A percentile compares a stretch with the other conserved stretches of the same genome.
Evolutionary conservation across 805 yeast species (phyloP).

Genomic region (Yamadazyma sp.): DNA sequence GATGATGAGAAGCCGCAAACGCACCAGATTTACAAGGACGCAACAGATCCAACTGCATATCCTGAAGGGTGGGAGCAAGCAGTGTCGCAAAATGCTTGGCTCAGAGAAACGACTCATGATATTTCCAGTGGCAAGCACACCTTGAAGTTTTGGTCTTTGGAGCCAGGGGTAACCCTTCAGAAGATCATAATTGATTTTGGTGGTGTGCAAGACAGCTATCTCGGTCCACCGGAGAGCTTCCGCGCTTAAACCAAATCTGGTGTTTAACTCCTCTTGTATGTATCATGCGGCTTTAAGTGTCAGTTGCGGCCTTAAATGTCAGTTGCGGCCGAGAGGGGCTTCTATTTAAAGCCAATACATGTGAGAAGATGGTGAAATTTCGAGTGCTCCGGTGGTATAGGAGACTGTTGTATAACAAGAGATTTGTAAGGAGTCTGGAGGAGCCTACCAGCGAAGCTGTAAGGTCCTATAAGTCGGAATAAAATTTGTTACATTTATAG

Average conservation of each 20-base stretch:
- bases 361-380: no score
- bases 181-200: slow-evolving; percentile 20
- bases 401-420: no score
- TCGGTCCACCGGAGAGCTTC: slow-evolving; percentile 22
- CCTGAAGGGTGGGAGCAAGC: slow-evolving; percentile 19
- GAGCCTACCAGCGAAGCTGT: no score
- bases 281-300: background rate
- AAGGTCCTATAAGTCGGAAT: no score
- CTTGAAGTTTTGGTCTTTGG: slow-evolving; percentile 18
- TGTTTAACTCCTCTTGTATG: no score
- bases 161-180: slow-evolving; percentile 17
- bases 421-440: no score
- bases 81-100: slow-evolving; percentile 16
- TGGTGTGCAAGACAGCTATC: slow-evolving; percentile 16
- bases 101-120: slow-evolving; percentile 16
- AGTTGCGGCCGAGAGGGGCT: no score
- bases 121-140: slow-evolving; percentile 16
- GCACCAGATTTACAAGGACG: slow-evolving; percentile 19
- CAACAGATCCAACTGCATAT: slow-evolving; percentile 14
- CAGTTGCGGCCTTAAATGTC: no score
- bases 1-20: slow-evolving; percentile 21
- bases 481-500: no score
- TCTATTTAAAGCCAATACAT: no score
- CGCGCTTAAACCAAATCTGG: no score
- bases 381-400: no score